These are phyloP conservation scores for Beauveria sp. DNA, from an alignment of 2,329 filamentous ascomycete genomes.

Conservation along the genomic window DNA sequence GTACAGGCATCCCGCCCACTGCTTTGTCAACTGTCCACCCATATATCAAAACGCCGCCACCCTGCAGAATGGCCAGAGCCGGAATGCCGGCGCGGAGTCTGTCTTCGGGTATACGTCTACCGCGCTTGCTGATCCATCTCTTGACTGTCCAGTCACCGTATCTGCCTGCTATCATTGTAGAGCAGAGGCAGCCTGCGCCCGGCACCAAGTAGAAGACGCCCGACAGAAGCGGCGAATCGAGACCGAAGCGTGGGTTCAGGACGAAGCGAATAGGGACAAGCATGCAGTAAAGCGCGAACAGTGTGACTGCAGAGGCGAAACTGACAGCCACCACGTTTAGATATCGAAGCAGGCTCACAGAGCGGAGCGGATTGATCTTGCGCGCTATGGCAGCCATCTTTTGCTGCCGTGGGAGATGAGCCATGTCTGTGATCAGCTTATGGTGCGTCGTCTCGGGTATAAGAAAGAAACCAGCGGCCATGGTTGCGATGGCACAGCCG, in stretches of 20 bases:
- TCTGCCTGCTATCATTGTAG: slow-evolving; percentile 64
- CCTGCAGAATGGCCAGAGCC: slow-evolving; percentile 51
- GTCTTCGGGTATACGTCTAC: slow-evolving; percentile 59
- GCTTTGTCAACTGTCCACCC: slow-evolving; percentile 43
- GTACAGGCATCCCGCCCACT: slow-evolving; percentile 48
- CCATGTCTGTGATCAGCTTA: slow-evolving; percentile 54
- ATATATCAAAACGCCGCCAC: slow-evolving; percentile 57
- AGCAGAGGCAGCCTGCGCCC: slow-evolving; percentile 60
- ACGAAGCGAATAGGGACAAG: slow-evolving; percentile 63
- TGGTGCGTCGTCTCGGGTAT: slow-evolving; percentile 67
- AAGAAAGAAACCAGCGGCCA: slow-evolving; percentile 54
- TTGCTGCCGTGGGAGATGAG: slow-evolving; percentile 39
- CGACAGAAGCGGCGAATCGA: slow-evolving; percentile 57
- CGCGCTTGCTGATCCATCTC: slow-evolving; percentile 54
- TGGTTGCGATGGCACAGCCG: slow-evolving; percentile 54
- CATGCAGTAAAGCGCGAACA: slow-evolving; percentile 65
- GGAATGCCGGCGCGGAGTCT: slow-evolving; percentile 51
- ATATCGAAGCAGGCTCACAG: slow-evolving; percentile 57
- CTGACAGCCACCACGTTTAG: slow-evolving; percentile 57
- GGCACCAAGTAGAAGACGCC: slow-evolving; percentile 70
- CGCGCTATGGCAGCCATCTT: slow-evolving; percentile 48
- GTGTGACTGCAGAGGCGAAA: slow-evolving; percentile 52
- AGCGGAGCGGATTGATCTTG: slow-evolving; percentile 60
- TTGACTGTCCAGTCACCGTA: slow-evolving; percentile 62
- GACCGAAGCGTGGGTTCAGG: slow-evolving; percentile 64